Base-by-base conservation (phyloP, 2,329 filamentous ascomycete species). In the Fusarium sp. region DNA sequence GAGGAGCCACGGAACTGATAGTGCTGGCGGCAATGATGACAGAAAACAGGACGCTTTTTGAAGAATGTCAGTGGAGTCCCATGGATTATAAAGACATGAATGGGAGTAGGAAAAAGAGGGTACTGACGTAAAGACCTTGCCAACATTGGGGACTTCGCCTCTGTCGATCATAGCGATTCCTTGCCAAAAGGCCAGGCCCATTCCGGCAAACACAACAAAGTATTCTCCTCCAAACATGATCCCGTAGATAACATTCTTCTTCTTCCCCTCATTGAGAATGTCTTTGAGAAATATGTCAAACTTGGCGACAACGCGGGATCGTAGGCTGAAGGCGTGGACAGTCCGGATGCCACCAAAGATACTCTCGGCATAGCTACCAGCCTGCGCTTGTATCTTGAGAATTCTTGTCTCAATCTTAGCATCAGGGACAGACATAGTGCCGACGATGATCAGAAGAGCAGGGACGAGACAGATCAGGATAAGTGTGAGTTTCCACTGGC, bases 131-230 rank as follows among this genome's bases (percentile, higher is more conserved):
- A 75, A 70, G 17, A 79, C 72, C 75, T 83, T 78, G 28, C 71
- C 73, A 38, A 83, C 71, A 10, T 31, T 13, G 28, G 28, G 28
- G 28, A 31, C 28, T 11, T 31, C 28, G 10, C 28, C 28, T 31
- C 28, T 9, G 28, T 31, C 28, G 28, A 31, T 31, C 28, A 31
- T 31, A 5, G 28, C 28, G 5, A 31, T 31, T 31, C 82, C 82
- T 56, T 83, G 82, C 82, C 82, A 84, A 53, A 84, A 84, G 9
- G 80, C 80, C 7, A 84, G 75, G 2, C 77, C 80, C 44, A 81
- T 82, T 13, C 81, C 81, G 2, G 78, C 72, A 40, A 82, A 83
- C 46, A 83, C 80, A 56, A 82, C 77, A 47, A 76, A 77, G 54
- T 81, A 83, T 62, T 82, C 77, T 5, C 66, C 70, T 3, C 77